Evolutionary conservation across 116 monocot species (phyloP), one percentile per base, ranked within the genome.

Genomic region (Posidonia oceanica): DNA sequence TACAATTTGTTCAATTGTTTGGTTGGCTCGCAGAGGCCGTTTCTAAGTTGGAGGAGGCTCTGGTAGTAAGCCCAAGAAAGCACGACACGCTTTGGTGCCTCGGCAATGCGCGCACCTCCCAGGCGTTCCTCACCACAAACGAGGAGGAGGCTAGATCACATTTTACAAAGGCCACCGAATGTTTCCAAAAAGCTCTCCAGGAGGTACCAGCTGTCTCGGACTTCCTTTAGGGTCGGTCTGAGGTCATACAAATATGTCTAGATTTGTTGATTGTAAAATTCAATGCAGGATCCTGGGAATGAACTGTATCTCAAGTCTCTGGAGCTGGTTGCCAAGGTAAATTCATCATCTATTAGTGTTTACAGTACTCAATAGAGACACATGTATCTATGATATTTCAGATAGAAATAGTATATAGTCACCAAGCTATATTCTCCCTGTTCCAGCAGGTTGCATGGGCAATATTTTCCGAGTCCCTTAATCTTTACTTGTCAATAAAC

Each of bases 251-350:
- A 41, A 14, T 40, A 14, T 41, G 1, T 37, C 3, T 12, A 13
- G 2, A 17, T 39, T 41, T 39, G 1, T 51, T 23, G 40, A 65
- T n/a, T 5, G 20, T 58, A 65, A 41, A 16, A 18, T 74, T 77
- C 17, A n/a, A 72, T 36, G 44, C 74, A 91, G 87, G 91, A 91
- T 61, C 87, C 87, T 37, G 70, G 37, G 60, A 91, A 87, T 77
- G 83, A 87, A 41, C 70, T 91, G 11, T 91, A 91, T 55, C 59
- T 59, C 42, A 87, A 87, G 72, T 91, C 91, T 3, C 56, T 91
- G 69, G 91, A 91, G 4, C 75, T 91, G 60, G 66, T 87, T 54
- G 23, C 70, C 1, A 85, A 87, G 83, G 91, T 85, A 77, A 39
- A 0, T 52, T 14, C 66, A 66, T 29, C 29, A 29, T 29, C 29